Base-by-base conservation (phyloP, 2,329 filamentous ascomycete genomes). In the Cladorrhinum sp. region DNA sequence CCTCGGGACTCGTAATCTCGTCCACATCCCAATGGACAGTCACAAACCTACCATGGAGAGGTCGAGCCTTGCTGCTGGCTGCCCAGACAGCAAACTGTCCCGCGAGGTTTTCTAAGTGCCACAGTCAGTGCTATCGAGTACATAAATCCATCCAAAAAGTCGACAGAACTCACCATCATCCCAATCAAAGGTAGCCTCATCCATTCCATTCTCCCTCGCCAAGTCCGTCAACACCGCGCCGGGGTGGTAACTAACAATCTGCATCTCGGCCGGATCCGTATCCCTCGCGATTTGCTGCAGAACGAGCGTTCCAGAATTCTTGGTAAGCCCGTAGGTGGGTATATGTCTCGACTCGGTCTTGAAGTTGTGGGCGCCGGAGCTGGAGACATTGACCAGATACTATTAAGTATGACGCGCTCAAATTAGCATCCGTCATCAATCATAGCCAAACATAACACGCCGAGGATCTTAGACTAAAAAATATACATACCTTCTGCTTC, bases 241-340 rank as follows among this genome's bases (percentile, higher is more conserved):
- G 0, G 78, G 78, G 23, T 79, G 74, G 54, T 74, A 77, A 41
- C 67, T 75, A 12, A 79, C 29, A 12, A 78, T 59, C 48, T 78
- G 76, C 71, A 79, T 70, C 3, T 68, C 57, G 10, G 71, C 69
- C 0, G 70, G 58, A 1, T 68, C 54, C 0, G 68, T 67, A 4
- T 77, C 75, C n/a, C 71, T 65, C 3, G 76, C 76, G 8, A 79
- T 68, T 32, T 71, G 62, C 66, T 79, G 76, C 32, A 79, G 61
- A 5, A 72, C 60, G 10, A 74, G 60, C 0, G 76, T 72, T 0
- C 70, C 70, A 0, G 76, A 64, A 18, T 71, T 72, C 66, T 80
- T 80, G 22, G 75, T 75, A 20, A 76, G 52, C 1, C 69, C 68
- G 58, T 79, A 79, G 1, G 64, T 67, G 1, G 70, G 68, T 3